Evolutionary conservation across 768 basidiomycete species (phyloP), one percentile per base, ranked within the genome.

Genomic region (Tylopilus cervinicoccineus): DNA sequence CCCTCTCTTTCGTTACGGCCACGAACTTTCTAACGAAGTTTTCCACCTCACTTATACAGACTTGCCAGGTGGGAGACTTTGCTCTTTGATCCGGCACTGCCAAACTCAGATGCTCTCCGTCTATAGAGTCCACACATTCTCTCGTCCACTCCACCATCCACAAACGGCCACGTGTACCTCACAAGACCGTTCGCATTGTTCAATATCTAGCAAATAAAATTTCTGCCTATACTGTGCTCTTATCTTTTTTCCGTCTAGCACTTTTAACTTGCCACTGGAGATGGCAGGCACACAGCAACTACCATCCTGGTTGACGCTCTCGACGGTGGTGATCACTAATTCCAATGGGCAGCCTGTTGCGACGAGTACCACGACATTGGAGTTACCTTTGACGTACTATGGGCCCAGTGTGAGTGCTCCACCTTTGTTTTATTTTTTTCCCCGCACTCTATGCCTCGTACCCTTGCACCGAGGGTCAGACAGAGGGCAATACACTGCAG

Each of bases 341-440:
- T 68, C 71, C 3, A 71, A 70, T 43, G 86, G 84, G 41, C 66
- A 67, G 19, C 74, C 77, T 28, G 57, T 81, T 46, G 71, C 78
- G 40, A 87, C 84, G 13, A 71, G 74, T 36, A 81, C 80, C 22
- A 69, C 86, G 22, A 69, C 84, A 10, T 57, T 87, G 23, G 79
- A 75, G 55, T 61, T 90, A 42, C 86, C 89, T 33, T 69, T 89
- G 55, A 90, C 88, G 0, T 92, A 91, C 67, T 88, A 78, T 55
- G 89, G 89, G 26, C 87, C 89, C 45, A 83, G 83, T 64, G 88
- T 90, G 62, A 78, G 87, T 78, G 12, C 14, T 45, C 29, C 6
- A 17, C 48, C 28, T 32, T 19, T 27, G 19, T 44, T 17, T 11
- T 17, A 40, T 6, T 47, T 46, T 14, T 48, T 43, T 11, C 11